Percentiles rank a stretch among this genome's conserved stretches.
These are phyloP conservation scores for Erucastrum elatum DNA, from an alignment of 345 rosid species.

Conservation along the genomic window DNA sequence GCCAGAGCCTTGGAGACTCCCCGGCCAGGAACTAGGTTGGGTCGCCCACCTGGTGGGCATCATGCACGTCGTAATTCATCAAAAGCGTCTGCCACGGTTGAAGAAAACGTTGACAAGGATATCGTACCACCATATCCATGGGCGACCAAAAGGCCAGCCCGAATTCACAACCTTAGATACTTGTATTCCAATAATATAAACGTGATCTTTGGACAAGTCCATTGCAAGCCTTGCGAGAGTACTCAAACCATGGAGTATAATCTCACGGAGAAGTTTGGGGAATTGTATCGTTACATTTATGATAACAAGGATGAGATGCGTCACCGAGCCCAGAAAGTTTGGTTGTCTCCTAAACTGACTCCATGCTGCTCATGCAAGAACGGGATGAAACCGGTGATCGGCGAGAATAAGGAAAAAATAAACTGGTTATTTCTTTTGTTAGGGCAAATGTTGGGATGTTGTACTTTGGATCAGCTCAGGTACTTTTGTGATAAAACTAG, in stretches of 20 bases:
- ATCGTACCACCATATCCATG: conserved; percentile 47
- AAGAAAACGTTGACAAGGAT: background rate
- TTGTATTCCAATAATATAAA: conserved; percentile 39
- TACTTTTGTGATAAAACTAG: conserved; percentile 67
- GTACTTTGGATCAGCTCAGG: conserved; percentile 66
- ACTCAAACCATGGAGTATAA: conserved; percentile 46
- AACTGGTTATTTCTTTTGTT: conserved; percentile 88
- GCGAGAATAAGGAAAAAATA: conserved; percentile 50
- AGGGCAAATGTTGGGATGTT: conserved; percentile 74
- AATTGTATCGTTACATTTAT: conserved; percentile 47
- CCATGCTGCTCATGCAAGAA: conserved; percentile 50
- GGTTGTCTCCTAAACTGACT: conserved; percentile 57
- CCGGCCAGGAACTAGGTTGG: conserved; percentile 5
- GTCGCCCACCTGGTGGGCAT: conserved; percentile 12
- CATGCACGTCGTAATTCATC: conserved; percentile 11
- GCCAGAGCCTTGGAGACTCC: background rate
- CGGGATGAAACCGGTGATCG: conserved; percentile 56
- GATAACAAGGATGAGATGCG: conserved; percentile 46
- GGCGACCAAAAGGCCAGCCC: conserved; percentile 58
- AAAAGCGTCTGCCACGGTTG: background rate
- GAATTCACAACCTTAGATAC: conserved; percentile 37
- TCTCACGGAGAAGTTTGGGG: conserved; percentile 50
- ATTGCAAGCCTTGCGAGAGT: conserved; percentile 63
- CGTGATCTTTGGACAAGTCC: conserved; percentile 49
- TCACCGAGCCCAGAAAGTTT: conserved; percentile 56